These are phyloP conservation scores for Saturnispora saitoi DNA, from an alignment of 805 yeast species.

Conservation along the genomic window DNA sequence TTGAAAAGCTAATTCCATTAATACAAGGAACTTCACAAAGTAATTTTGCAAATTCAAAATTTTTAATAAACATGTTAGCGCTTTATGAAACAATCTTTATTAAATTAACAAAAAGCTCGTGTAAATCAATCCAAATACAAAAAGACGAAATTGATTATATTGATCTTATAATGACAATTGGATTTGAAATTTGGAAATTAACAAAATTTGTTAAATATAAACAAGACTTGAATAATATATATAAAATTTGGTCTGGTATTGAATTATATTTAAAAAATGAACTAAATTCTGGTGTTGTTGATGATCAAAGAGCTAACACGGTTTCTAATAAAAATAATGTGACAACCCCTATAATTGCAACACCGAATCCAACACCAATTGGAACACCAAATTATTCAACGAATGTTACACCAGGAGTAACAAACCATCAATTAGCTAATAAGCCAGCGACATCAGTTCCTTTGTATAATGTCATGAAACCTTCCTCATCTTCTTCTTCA, in stretches of 20 bases:
- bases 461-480: slow-evolving; percentile 1
- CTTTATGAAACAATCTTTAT: slow-evolving; percentile 25
- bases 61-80: slow-evolving; percentile 24
- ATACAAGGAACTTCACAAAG: slow-evolving; percentile 33
- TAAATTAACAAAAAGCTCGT: slow-evolving; percentile 18
- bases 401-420: background rate
- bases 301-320: background rate
- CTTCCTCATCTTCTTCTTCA: background rate
- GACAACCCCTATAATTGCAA: slow-evolving; percentile 2
- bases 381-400: background rate
- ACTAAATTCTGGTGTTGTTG: slow-evolving; percentile 2
- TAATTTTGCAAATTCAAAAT: slow-evolving; percentile 21
- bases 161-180: slow-evolving; percentile 26
- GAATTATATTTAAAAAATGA: slow-evolving; percentile 12
- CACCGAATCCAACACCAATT: background rate
- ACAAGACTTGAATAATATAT: slow-evolving; percentile 19
- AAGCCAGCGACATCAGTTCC: background rate
- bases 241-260: slow-evolving; percentile 11
- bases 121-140: slow-evolving; percentile 18
- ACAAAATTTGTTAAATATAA: slow-evolving; percentile 18
- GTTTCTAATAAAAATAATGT: background rate
- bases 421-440: background rate
- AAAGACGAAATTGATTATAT: slow-evolving; percentile 20
- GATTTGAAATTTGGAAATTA: slow-evolving; percentile 30
- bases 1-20: slow-evolving; percentile 76